Conservation (phyloP, 306 rosid genomes). For the Corylus avellana region DNA sequence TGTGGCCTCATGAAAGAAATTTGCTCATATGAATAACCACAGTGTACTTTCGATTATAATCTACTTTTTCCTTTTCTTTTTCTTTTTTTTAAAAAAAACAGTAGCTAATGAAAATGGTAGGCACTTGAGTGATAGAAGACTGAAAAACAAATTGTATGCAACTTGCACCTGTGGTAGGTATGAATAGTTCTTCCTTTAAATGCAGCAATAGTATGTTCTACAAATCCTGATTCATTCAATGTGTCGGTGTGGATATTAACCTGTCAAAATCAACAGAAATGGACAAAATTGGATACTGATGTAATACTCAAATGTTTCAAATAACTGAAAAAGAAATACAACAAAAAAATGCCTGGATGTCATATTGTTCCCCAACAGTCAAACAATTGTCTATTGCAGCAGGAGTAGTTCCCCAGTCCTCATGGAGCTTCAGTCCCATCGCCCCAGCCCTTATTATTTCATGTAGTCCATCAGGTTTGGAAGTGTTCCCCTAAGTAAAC, state of each 20-base stretch:
- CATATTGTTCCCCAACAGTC: slow-evolving; percentile 69
- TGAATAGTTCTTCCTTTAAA: slow-evolving; percentile 93
- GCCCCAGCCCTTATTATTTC: slow-evolving; percentile 87
- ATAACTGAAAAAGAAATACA: slow-evolving; percentile 1
- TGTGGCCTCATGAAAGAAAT: too few relatives aligned
- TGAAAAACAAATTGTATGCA: not conserved
- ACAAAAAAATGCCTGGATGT: slow-evolving; percentile 62
- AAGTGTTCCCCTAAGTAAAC: slow-evolving; percentile 69
- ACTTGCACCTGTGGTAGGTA: slow-evolving; percentile 80
- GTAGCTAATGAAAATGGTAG: slow-evolving; percentile 6
- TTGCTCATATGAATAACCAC: too few relatives aligned
- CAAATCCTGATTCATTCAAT: slow-evolving; percentile 90
- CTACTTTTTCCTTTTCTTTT: not conserved
- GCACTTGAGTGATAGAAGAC: slow-evolving; percentile 4
- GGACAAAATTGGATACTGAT: slow-evolving; percentile 7
- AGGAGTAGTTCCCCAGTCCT: slow-evolving; percentile 97
- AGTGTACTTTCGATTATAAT: not conserved
- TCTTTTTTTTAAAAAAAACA: not conserved
- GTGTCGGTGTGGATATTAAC: slow-evolving; percentile 98
- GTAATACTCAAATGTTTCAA: slow-evolving; percentile 5
- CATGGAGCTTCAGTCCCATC: slow-evolving; percentile 95
- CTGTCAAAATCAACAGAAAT: slow-evolving; percentile 41
- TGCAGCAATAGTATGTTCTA: slow-evolving; percentile 84
- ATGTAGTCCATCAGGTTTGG: slow-evolving; percentile 67
- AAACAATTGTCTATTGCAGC: slow-evolving; percentile 85